Percentiles rank a stretch among this genome's conserved stretches.
Evolutionary conservation across 768 basidiomycete species (phyloP).

Genomic region (Termitomyces titanicus): DNA sequence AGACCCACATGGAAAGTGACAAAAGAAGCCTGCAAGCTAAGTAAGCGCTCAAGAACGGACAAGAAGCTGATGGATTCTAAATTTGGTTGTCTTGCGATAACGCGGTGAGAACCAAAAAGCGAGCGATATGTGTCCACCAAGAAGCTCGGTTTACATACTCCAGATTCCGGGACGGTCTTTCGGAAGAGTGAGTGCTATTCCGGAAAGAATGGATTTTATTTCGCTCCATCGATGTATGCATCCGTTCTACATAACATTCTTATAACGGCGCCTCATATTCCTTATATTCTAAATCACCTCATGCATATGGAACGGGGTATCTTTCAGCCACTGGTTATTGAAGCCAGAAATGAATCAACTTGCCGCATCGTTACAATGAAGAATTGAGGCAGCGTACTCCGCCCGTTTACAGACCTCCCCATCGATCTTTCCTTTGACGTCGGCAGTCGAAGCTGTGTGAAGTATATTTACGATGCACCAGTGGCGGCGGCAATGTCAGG

Average conservation of each 20-base stretch:
- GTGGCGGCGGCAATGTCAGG: not conserved
- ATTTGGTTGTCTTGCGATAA: conserved; percentile 6
- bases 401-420: not conserved
- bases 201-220: not conserved
- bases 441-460: not conserved
- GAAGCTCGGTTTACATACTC: not conserved
- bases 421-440: not conserved
- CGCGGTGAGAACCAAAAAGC: not conserved
- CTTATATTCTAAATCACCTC: not conserved
- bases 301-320: not conserved
- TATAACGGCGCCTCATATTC: too few relatives aligned
- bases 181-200: too few relatives aligned
- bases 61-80: conserved; percentile 1
- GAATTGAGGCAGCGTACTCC: too few relatives aligned
- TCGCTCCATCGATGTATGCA: not conserved
- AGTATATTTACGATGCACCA: not conserved
- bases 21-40: not conserved
- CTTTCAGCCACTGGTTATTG: not conserved
- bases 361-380: not conserved
- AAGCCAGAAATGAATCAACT: not conserved
- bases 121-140: not conserved
- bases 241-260: too few relatives aligned
- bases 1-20: not conserved
- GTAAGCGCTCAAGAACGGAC: not conserved
- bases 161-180: too few relatives aligned